phyloP scores from a whole-genome alignment of 805 yeast species.

The Hanseniaspora hatyaiensis region DNA sequence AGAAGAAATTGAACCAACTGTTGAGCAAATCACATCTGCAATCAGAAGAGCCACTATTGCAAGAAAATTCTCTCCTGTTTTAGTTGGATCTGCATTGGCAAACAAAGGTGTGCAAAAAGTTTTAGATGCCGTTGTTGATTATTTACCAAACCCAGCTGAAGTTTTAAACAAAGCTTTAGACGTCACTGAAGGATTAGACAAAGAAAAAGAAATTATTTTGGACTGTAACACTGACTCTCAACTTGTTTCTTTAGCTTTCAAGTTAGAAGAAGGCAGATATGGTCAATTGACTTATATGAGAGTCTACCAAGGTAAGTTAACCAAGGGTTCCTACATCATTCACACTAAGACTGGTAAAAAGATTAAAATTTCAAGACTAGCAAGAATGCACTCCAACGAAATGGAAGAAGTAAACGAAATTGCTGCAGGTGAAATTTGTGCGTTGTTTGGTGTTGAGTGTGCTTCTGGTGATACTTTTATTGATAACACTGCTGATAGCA shows the following conservation, averaged over 20 bases:
- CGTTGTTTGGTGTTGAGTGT: slow-evolving; percentile 97
- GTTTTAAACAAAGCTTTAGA: slow-evolving; percentile 84
- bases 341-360: slow-evolving; percentile 88
- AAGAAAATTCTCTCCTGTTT: slow-evolving; percentile 94
- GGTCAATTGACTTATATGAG: slow-evolving; percentile 96
- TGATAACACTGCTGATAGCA: slow-evolving; percentile 51
- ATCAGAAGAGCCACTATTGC: slow-evolving; percentile 93
- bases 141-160: slow-evolving; percentile 90
- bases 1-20: slow-evolving; percentile 80
- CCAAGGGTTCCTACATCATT: slow-evolving; percentile 77
- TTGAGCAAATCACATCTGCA: slow-evolving; percentile 72
- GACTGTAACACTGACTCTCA: slow-evolving; percentile 65
- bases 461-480: slow-evolving; percentile 97
- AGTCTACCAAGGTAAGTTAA: slow-evolving; percentile 90
- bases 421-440: slow-evolving; percentile 98
- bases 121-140: slow-evolving; percentile 89
- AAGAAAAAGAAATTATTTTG: slow-evolving; percentile 59
- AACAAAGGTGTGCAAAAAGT: slow-evolving; percentile 93
- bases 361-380: slow-evolving; percentile 84
- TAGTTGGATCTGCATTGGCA: slow-evolving; percentile 98
- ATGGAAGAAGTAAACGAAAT: slow-evolving; percentile 96
- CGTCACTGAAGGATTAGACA: slow-evolving; percentile 40
- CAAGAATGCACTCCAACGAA: slow-evolving; percentile 96
- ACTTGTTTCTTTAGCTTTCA: slow-evolving; percentile 95
- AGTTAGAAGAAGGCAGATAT: slow-evolving; percentile 93